Evolutionary conservation across 2,329 filamentous ascomycete genomes (phyloP).

Genomic region (Botrytis fabae): DNA sequence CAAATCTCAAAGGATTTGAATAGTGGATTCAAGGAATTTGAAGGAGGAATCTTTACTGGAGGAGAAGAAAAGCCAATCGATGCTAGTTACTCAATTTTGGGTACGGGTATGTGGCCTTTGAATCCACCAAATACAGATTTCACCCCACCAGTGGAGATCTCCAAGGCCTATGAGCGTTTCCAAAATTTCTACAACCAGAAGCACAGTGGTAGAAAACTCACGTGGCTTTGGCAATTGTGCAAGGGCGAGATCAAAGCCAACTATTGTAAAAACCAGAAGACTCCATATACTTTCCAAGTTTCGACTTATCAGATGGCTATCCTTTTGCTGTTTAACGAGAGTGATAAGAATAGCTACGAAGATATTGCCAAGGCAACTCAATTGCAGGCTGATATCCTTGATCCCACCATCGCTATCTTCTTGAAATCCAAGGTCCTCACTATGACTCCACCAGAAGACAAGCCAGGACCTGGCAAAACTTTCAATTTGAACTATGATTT

Average conservation of each 20-base stretch:
- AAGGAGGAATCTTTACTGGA: slow-evolving; percentile 63
- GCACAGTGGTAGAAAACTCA: slow-evolving; percentile 93
- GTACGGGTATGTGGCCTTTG: slow-evolving; percentile 96
- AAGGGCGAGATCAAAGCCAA: slow-evolving; percentile 95
- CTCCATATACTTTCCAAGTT: slow-evolving; percentile 94
- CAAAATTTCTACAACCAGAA: slow-evolving; percentile 91
- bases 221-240: slow-evolving; percentile 97
- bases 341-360: slow-evolving; percentile 79
- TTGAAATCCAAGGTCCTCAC: slow-evolving; percentile 89
- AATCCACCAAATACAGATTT: slow-evolving; percentile 86
- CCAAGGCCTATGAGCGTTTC: slow-evolving; percentile 86
- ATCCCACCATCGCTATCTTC: slow-evolving; percentile 82
- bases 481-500: slow-evolving; percentile 92
- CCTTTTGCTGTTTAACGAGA: slow-evolving; percentile 90
- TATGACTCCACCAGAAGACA: slow-evolving; percentile 69
- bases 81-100: slow-evolving; percentile 87
- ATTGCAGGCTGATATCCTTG: slow-evolving; percentile 77
- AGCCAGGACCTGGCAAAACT: slow-evolving; percentile 73
- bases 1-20: slow-evolving; percentile 99
- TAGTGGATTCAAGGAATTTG: slow-evolving; percentile 78
- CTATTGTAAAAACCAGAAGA: slow-evolving; percentile 86
- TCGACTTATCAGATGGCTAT: slow-evolving; percentile 99
- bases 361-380: slow-evolving; percentile 82
- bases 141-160: slow-evolving; percentile 80
- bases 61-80: slow-evolving; percentile 70